These are phyloP conservation scores for Lotmaria passim DNA, from an alignment of 208 protist genomes.

Conservation along the genomic window DNA sequence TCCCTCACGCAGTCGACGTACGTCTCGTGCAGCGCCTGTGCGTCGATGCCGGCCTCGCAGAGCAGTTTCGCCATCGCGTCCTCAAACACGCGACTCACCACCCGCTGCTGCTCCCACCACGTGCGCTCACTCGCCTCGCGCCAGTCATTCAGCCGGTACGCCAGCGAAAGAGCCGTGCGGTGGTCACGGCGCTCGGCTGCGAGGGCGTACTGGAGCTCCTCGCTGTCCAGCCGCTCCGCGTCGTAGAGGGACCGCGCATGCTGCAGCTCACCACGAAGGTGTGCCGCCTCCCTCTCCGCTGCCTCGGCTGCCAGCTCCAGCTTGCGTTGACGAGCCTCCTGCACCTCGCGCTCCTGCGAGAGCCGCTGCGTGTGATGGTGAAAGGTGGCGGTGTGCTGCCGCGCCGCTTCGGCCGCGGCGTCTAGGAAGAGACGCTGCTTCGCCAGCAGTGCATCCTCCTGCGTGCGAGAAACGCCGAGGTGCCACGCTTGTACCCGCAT, in stretches of 20 bases:
- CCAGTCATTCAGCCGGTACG: constrained; percentile 6
- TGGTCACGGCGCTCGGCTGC: constrained; percentile 6
- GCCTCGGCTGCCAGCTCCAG: not conserved
- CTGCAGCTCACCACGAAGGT: constrained; percentile 26
- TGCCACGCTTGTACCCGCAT: constrained; percentile 13
- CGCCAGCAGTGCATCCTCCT: not conserved
- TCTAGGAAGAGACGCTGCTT: not conserved
- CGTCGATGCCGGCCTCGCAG: not conserved
- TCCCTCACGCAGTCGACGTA: constrained; percentile 9
- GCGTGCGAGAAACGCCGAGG: not conserved
- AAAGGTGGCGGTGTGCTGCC: not conserved
- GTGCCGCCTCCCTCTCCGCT: constrained; percentile 14
- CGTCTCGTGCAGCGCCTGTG: constrained; percentile 10
- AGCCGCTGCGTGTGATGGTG: constrained; percentile 1
- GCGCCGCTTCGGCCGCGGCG: not conserved
- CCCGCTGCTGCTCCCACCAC: constrained; percentile 3
- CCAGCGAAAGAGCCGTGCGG: constrained; percentile 2
- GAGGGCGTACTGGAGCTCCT: constrained; percentile 4
- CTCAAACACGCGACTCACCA: constrained; percentile 1
- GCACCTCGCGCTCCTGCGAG: constrained; percentile 8
- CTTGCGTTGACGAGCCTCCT: constrained; percentile 5
- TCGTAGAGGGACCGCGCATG: constrained; percentile 17
- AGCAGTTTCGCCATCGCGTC: not conserved
- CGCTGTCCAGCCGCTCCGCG: constrained; percentile 10
- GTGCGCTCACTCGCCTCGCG: not conserved